Evolutionary conservation across 2,329 filamentous ascomycete species (phyloP), one percentile per base, ranked within the genome.

Genomic region (Aspergillaceae sp.): DNA sequence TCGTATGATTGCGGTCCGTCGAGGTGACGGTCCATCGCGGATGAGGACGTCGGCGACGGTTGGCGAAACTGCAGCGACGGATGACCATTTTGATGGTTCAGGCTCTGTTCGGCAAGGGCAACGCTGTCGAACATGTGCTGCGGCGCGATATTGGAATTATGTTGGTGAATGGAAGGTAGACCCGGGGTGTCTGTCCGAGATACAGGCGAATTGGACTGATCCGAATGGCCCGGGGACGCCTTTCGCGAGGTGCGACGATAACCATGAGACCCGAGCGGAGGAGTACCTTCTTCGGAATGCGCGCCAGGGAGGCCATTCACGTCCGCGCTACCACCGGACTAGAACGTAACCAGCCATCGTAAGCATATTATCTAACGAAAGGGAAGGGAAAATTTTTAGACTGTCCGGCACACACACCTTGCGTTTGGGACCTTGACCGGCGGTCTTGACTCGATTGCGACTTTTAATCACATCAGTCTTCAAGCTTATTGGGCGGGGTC

Each of bases 401-500:
- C 1, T 1, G 19, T 19, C 19, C 38, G 34, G 46, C 37, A 46
- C 42, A 63, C 70, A 61, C 72, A 88, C 87, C 83, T 94, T 94
- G 70, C 89, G 90, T 60, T 87, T 86, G 41, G 83, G 82, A 52
- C 86, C 79, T 59, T 90, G 78, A 2, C 74, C 87, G 6, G 86
- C 80, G 45, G 89, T 92, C 76, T 97, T 97, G 58, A 97, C 91
- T 54, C 92, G 83, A 71, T 98, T 98, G 61, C 92, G 88, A 74
- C 90, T 96, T 76, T 98, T 98, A 74, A 98, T 98, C 56, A 97
- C 91, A 74, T 98, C 92, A 42, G 92, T 97, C 77, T 98, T 98
- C 59, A 98, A 79, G 58, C 87, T 94, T 66, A 95, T 96, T 56
- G 92, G 92, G 47, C 92, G 84, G 50, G 92, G 82, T 28, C 90